Conservation (phyloP, 2,329 filamentous ascomycete species). For the Trichoderma breve region DNA sequence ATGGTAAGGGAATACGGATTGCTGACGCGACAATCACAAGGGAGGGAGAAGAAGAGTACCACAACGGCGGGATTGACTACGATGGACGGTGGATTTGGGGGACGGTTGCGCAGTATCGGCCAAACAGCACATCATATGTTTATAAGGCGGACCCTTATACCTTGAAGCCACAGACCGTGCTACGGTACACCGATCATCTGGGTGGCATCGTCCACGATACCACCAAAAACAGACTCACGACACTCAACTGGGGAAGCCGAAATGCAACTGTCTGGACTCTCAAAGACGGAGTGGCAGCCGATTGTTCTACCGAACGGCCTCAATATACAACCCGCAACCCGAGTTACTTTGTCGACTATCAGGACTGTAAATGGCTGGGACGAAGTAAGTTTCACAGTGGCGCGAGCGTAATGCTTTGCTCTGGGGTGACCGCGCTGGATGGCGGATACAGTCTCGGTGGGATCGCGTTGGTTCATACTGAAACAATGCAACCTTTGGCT, state of each 20-base stretch:
- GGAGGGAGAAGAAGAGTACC: conserved; percentile 41
- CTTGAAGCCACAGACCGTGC: conserved; percentile 35
- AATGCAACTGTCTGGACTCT: conserved; percentile 41
- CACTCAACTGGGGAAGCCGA: conserved; percentile 47
- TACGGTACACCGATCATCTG: conserved; percentile 42
- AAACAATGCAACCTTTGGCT: conserved; percentile 44
- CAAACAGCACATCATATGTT: conserved; percentile 45
- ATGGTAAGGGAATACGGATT: conserved; percentile 40
- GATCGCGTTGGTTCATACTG: conserved; percentile 46
- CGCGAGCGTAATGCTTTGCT: conserved; percentile 47
- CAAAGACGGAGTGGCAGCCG: conserved; percentile 17
- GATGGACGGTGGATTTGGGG: conserved; percentile 48
- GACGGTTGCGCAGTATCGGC: conserved; percentile 46
- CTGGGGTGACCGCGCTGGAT: conserved; percentile 42
- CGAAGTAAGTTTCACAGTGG: conserved; percentile 35
- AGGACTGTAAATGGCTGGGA: conserved; percentile 52
- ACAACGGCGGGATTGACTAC: conserved; percentile 49
- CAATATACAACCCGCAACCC: conserved; percentile 35
- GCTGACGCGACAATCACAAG: conserved; percentile 45
- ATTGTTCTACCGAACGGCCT: conserved; percentile 24
- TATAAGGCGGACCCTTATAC: conserved; percentile 39
- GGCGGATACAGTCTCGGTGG: conserved; percentile 40
- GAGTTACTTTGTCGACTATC: conserved; percentile 47
- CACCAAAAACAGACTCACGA: conserved; percentile 34
- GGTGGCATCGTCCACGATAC: conserved; percentile 47